phyloP scores from a whole-genome alignment of 108 stramenopile genomes.

The Hondaea fermentalgiana region DNA sequence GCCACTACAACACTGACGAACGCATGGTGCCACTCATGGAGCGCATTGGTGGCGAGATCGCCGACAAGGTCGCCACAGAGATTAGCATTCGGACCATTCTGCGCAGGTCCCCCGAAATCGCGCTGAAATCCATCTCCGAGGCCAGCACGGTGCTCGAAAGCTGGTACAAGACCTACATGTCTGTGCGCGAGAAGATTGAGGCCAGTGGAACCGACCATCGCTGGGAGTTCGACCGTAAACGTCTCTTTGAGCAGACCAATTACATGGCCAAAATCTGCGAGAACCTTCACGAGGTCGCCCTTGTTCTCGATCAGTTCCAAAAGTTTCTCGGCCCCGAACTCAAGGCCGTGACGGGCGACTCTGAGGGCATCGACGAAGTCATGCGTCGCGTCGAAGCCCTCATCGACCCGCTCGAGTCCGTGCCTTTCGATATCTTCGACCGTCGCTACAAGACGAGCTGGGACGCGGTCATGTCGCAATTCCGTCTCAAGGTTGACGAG shows the following conservation, averaged over 20 bases:
- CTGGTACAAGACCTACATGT: conserved; percentile 52
- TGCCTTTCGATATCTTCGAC: conserved; percentile 32
- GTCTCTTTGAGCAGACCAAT: conserved; percentile 54
- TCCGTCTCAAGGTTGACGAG: conserved; percentile 44
- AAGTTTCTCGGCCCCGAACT: conserved; percentile 62
- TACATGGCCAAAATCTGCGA: conserved; percentile 56
- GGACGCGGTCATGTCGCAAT: conserved; percentile 49
- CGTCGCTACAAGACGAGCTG: conserved; percentile 51
- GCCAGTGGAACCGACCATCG: conserved; percentile 50
- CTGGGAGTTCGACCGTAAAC: conserved; percentile 59
- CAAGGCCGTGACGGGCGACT: conserved; percentile 54
- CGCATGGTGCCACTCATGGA: conserved; percentile 37
- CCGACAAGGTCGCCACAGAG: conserved; percentile 38
- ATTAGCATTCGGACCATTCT: conserved; percentile 45
- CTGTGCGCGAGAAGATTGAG: conserved; percentile 50
- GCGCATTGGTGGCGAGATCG: conserved; percentile 37
- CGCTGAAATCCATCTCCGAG: conserved; percentile 31
- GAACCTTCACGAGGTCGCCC: conserved; percentile 47
- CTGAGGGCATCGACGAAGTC: conserved; percentile 51
- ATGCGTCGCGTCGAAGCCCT: conserved; percentile 39
- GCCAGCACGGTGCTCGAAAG: conserved; percentile 46
- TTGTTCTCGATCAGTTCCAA: conserved; percentile 52
- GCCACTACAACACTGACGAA: conserved; percentile 62
- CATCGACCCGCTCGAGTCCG: conserved; percentile 25
- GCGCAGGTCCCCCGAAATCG: conserved; percentile 21